Conservation (phyloP, 1,284 basidiomycete genomes). For the Sanghuangporus baumii region DNA sequence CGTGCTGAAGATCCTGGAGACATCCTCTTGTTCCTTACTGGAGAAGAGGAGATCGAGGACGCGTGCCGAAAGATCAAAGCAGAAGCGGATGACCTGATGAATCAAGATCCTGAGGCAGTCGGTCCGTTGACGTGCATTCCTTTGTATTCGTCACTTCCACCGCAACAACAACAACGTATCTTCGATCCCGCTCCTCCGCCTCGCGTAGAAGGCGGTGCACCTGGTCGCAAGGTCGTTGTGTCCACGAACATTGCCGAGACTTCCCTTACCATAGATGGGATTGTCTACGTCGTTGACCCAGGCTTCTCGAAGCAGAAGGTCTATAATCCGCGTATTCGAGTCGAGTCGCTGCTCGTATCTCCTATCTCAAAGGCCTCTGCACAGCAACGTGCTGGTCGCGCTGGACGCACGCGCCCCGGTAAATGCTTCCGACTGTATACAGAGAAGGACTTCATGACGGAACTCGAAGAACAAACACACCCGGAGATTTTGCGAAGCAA, state of each 20-base stretch:
- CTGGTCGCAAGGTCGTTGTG: constrained; percentile 91
- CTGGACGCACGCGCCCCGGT: constrained; percentile 91
- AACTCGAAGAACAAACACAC: constrained; percentile 94
- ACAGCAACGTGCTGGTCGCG: constrained; percentile 94
- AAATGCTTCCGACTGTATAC: constrained; percentile 98
- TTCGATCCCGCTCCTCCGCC: constrained; percentile 83
- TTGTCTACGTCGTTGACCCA: constrained; percentile 98
- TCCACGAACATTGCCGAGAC: constrained; percentile 99
- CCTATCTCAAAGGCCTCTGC: constrained; percentile 97
- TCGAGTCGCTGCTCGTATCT: constrained; percentile 90
- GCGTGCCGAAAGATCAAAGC: constrained; percentile 90
- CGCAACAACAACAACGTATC: constrained; percentile 91
- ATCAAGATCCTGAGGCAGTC: constrained; percentile 68
- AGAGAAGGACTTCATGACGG: constrained; percentile 94
- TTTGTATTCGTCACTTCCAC: constrained; percentile 90
- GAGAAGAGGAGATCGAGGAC: constrained; percentile 98
- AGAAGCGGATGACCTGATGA: constrained; percentile 78
- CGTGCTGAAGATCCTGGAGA: constrained; percentile 94
- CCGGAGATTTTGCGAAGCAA: constrained; percentile 94
- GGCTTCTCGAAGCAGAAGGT: constrained; percentile 98
- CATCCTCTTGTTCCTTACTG: constrained; percentile 92
- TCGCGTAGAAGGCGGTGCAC: constrained; percentile 60
- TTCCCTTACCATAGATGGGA: constrained; percentile 96
- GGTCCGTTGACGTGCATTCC: constrained; percentile 89
- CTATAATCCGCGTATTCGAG: constrained; percentile 94